Evolutionary conservation across 1,284 basidiomycete genomes (phyloP), one percentile per base, ranked within the genome.

Genomic region (Pterulicium gracile): DNA sequence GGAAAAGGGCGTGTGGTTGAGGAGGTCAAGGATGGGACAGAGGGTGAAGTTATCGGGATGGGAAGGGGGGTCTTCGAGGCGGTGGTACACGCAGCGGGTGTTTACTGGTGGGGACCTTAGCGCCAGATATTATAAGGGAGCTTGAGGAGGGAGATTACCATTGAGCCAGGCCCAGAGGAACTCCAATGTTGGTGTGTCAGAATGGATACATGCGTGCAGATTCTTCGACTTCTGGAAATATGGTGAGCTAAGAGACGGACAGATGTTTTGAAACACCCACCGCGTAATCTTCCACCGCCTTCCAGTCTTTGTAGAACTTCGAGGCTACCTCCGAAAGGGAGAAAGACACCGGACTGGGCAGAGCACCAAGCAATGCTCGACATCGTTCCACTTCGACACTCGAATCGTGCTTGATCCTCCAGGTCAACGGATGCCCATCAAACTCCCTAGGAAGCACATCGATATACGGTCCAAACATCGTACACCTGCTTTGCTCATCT

Each of bases 131-230:
- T 34, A 47, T n/a, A n/a, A n/a, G n/a, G n/a, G 46, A 36, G 42
- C 24, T 50, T 41, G 34, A 45, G 44, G 44, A 51, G 4, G 14
- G 41, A 10, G 14, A 68, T 43, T 49, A 79, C 89, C 87, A 58
- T 81, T 91, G 17, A 94, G 70, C 91, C 91, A 94, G 5, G 77
- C 87, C 89, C 90, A 93, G 4, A 88, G 61, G 52, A 78, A 84
- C 50, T 79, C 73, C 45, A 58, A 50, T 42, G 61, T 48, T 49
- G 54, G 53, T 49, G 43, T 44, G 12, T 56, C 56, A 12, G 64
- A 51, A 22, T 19, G 57, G 50, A 47, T 58, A 53, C 24, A 48
- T 39, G 15, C 4, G 40, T 44, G 14, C 36, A 47, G 13, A 51
- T 46, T 24, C 44, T 50, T 17, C 23, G 19, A 43, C 4, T 5